Evolutionary conservation across 495 filamentous ascomycete species (phyloP).

Genomic region (Zalerion maritima): DNA sequence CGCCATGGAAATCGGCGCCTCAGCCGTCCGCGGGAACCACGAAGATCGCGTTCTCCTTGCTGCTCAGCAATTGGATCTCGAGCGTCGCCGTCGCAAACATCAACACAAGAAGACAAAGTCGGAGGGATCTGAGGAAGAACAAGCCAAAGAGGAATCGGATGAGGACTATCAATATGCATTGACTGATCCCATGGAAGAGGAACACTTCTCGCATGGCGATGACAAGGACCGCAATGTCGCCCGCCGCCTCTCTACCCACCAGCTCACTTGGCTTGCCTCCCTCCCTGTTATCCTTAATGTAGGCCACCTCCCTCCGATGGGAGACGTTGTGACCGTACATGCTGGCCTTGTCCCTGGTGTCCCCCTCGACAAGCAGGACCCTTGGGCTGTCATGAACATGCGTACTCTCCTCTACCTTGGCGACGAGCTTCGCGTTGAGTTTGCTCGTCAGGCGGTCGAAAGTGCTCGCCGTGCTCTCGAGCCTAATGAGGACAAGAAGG

Average conservation of each 20-base stretch:
- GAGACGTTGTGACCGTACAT: slow-evolving; percentile 61
- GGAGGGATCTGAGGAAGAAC: slow-evolving; percentile 2
- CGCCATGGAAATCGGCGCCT: slow-evolving; percentile 51
- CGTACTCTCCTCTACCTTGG: slow-evolving; percentile 41
- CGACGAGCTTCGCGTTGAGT: slow-evolving; percentile 1
- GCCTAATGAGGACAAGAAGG: slow-evolving; percentile 3
- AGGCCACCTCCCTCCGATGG: slow-evolving; percentile 40
- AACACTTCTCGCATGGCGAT: slow-evolving; percentile 23
- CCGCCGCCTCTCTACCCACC: slow-evolving; percentile 24
- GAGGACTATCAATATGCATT: slow-evolving; percentile 1
- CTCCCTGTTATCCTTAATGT: slow-evolving; percentile 66
- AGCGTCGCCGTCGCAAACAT: slow-evolving; percentile 3
- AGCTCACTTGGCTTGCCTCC: slow-evolving; percentile 52
- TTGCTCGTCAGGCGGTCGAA: background rate
- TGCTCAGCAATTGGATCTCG: slow-evolving; percentile 11
- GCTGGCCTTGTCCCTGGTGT: slow-evolving; percentile 69
- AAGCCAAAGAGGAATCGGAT: slow-evolving; percentile 7
- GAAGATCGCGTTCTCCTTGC: slow-evolving; percentile 62
- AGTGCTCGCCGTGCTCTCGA: background rate
- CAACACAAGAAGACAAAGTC: slow-evolving; percentile 6
- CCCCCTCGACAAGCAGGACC: slow-evolving; percentile 57
- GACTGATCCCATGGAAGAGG: slow-evolving; percentile 12
- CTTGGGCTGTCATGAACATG: slow-evolving; percentile 82
- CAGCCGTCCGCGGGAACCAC: slow-evolving; percentile 82
- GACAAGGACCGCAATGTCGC: slow-evolving; percentile 18